Evolutionary conservation across 73 alveolate genomes (phyloP).

Genomic region (Paramecium sonneborni): DNA sequence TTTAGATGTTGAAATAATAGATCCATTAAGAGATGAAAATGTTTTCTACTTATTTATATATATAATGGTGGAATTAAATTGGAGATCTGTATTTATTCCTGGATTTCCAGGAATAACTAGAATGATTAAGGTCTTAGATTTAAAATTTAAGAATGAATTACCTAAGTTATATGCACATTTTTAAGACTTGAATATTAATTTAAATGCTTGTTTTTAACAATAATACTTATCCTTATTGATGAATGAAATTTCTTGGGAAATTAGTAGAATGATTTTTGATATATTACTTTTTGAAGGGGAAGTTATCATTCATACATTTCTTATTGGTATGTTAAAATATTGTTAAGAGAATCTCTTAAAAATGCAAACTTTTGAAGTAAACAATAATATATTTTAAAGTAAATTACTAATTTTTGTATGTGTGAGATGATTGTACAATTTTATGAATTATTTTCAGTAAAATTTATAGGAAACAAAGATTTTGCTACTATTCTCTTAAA

Average conservation of each 20-base stretch:
- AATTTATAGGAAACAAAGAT: not conserved
- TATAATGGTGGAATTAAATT: not conserved
- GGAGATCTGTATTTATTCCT: slow-evolving; percentile 49
- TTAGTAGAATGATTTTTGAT: not conserved
- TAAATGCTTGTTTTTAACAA: not conserved
- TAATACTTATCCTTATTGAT: not conserved
- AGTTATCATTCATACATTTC: not conserved
- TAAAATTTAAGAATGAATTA: not conserved
- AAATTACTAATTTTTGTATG: not conserved
- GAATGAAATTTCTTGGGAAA: not conserved
- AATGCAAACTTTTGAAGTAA: not conserved
- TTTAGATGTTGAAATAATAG: slow-evolving; percentile 18
- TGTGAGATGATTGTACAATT: not conserved
- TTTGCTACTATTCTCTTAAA: not conserved
- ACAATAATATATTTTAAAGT: not conserved
- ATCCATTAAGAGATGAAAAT: slow-evolving; percentile 31
- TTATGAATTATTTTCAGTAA: not conserved
- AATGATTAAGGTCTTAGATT: not conserved
- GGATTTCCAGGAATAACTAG: slow-evolving; percentile 41
- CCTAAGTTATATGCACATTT: not conserved
- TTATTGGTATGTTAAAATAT: slow-evolving; percentile 26
- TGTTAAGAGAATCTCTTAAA: not conserved
- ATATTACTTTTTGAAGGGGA: slow-evolving; percentile 44
- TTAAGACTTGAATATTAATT: not conserved
- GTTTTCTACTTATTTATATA: not conserved